Base-by-base conservation (phyloP, 2,329 filamentous ascomycete species). In the Penicillium sp. region DNA sequence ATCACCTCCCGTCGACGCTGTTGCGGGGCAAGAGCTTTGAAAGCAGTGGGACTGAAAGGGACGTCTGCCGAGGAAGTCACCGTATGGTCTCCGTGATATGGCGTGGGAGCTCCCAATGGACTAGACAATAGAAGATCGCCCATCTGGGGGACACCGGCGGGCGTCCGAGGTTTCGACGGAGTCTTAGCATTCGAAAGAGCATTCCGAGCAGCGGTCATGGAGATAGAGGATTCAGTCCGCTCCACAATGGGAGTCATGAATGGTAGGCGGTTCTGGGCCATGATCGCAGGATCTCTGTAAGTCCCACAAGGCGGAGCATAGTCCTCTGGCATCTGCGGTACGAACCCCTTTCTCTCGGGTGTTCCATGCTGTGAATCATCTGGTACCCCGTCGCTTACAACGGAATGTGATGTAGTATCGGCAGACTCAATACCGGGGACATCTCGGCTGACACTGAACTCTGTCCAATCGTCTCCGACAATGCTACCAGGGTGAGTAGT, bases 221-320 rank as follows among this genome's bases (percentile, higher is more conserved):
- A 81, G 38, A 97, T 75, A 0, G 92, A 96, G 10, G 86, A 88
- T 72, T 99, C 94, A 0, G 94, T 99, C 63, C 90, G 86, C 71
- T 99, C 94, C 1, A 94, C 92, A 60, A 99, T 99, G 1, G 94
- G 94, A 0, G 94, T 99, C 94, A 99, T 97, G 70, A 97, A 99
- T 3, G 92, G 94, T 9, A 97, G 79, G 48, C 92, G 87, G 72
- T 92, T 96, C 65, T 96, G 95, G 53, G 91, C 90, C 70, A 87
- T 80, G 69, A 91, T 82, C 31, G 76, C 81, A 66, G 90, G 84
- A 71, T 96, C 89, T 66, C 91, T 86, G 79, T 88, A 96, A 52
- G 89, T 88, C 43, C 86, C 82, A 50, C 82, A 87, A 16, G 90
- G 87, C 40, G 89, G 84, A 60, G 92, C 85, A 69, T 91, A 95